Base-by-base conservation (phyloP, 352 stramenopile genomes). In the Phytophthora hybrid region DNA sequence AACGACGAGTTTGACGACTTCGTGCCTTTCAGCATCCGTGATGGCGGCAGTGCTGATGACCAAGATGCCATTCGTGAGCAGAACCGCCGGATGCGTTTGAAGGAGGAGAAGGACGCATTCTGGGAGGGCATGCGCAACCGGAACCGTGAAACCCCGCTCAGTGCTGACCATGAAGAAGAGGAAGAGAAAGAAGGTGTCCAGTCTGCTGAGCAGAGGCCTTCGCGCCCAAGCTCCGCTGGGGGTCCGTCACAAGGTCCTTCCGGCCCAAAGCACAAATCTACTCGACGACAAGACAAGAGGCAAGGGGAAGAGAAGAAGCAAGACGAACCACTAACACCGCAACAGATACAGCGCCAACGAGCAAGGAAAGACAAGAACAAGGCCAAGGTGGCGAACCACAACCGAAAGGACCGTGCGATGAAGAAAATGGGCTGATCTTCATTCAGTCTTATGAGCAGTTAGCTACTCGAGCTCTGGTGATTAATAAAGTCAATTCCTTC, bases 1-100 rank as follows among this genome's bases (percentile, higher is more conserved):
- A 94, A 93, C 63, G 89, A 96, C 63, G 89, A 96, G 66, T 91
- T 93, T 56, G 89, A 93, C 21, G 89, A 96, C 62, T 93, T 93
- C 54, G 85, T 90, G 53, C 83, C 83, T 19, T 90, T 92, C 51
- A 77, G 82, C 55, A 72, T 91, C 31, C 70, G 81, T 11, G 85
- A 90, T 49, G 66, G 74, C 14, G 81, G 80, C 0, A 83, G 69
- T 46, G 56, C 55, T 10, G 83, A 90, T 51, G 79, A 90, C 46
- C 78, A 81, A 54, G 85, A 91, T 19, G 74, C 74, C 5, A 83
- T 93, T 59, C 80, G 82, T 5, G 77, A 84, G 49, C 67, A 86
- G 34, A 93, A 93, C 67, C 80, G 83, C 2, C 66, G 76, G 14
- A 72, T 91, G 29, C 81, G 83, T 0, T 81, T 74, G 5, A 78